phyloP scores from a whole-genome alignment of 768 basidiomycete genomes.

The Rhizopogon vesiculosus region DNA sequence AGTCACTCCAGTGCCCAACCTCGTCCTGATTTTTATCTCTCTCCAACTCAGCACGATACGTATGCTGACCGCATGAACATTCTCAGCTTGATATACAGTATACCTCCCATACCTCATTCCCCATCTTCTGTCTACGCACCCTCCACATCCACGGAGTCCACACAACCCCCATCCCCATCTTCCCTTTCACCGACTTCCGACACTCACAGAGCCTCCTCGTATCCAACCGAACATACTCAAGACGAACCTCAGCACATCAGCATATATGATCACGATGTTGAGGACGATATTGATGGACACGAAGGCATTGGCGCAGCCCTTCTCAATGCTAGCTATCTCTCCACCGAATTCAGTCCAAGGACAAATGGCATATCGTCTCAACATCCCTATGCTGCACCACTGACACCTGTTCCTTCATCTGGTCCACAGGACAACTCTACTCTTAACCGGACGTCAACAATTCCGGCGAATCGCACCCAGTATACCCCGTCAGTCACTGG shows the following conservation, averaged over 20 bases:
- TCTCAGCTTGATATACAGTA: slow-evolving; percentile 83
- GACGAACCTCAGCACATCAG: slow-evolving; percentile 26
- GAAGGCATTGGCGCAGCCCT: slow-evolving; percentile 45
- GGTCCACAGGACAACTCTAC: slow-evolving; percentile 12
- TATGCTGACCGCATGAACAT: slow-evolving; percentile 95
- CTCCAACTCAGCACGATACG: slow-evolving; percentile 71
- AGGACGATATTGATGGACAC: slow-evolving; percentile 33
- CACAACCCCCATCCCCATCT: slow-evolving; percentile 32
- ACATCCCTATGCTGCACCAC: slow-evolving; percentile 49
- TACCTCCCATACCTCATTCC: slow-evolving; percentile 70
- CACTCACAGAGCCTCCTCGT: slow-evolving; percentile 47
- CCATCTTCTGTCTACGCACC: slow-evolving; percentile 46
- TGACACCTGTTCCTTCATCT: slow-evolving; percentile 8
- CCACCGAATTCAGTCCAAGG: slow-evolving; percentile 17
- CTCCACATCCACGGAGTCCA: slow-evolving; percentile 34
- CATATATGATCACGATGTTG: slow-evolving; percentile 13
- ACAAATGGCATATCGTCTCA: slow-evolving; percentile 10
- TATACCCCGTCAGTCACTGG: slow-evolving; percentile 19
- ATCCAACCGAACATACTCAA: slow-evolving; percentile 32
- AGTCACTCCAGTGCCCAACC: slow-evolving; percentile 1
- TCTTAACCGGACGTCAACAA: slow-evolving; percentile 32
- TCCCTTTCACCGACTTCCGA: slow-evolving; percentile 37
- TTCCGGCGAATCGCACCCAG: slow-evolving; percentile 25
- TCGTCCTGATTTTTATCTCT: background rate
- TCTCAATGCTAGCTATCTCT: slow-evolving; percentile 27